Percentiles rank a stretch among this genome's conserved stretches.
These are phyloP conservation scores for Aureobasidium sp. DNA, from an alignment of 2,329 filamentous ascomycete genomes.

Conservation along the genomic window DNA sequence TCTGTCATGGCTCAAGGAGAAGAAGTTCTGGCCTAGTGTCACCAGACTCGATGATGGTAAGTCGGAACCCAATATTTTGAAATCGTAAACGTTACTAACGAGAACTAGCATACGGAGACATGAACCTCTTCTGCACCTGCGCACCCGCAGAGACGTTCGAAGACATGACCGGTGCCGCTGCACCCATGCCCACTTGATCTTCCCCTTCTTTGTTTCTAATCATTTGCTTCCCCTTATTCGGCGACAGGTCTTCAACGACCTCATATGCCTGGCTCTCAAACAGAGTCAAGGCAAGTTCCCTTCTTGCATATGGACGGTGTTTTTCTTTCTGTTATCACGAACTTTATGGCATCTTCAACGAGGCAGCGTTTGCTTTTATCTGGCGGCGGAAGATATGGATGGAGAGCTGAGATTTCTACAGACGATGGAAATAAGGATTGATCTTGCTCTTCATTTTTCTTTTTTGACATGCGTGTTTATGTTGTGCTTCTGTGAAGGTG, in stretches of 20 bases:
- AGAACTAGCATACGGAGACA: conserved; percentile 68
- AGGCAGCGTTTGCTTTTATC: background rate
- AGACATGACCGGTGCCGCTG: conserved; percentile 24
- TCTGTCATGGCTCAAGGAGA: conserved; percentile 71
- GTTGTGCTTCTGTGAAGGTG: background rate
- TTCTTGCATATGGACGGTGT: background rate
- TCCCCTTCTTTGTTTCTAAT: background rate
- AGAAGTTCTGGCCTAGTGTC: conserved; percentile 95
- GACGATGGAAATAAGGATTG: background rate
- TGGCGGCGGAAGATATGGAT: background rate
- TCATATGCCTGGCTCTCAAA: background rate
- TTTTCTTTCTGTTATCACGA: background rate
- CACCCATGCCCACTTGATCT: conserved; percentile 17
- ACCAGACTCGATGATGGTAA: conserved; percentile 80
- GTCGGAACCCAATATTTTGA: too few relatives aligned
- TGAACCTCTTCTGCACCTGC: conserved; percentile 92
- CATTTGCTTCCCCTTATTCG: background rate
- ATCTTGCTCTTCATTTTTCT: background rate
- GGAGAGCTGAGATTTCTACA: background rate
- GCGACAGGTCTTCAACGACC: conserved; percentile 12
- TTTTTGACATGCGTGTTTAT: too few relatives aligned
- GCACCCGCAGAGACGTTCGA: conserved; percentile 62
- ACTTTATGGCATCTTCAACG: conserved; percentile 10
- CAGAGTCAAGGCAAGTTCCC: background rate
- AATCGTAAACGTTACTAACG: too few relatives aligned